Evolutionary conservation across 176 grass and related monocot species (phyloP).

Genomic region (Zizania latifolia): DNA sequence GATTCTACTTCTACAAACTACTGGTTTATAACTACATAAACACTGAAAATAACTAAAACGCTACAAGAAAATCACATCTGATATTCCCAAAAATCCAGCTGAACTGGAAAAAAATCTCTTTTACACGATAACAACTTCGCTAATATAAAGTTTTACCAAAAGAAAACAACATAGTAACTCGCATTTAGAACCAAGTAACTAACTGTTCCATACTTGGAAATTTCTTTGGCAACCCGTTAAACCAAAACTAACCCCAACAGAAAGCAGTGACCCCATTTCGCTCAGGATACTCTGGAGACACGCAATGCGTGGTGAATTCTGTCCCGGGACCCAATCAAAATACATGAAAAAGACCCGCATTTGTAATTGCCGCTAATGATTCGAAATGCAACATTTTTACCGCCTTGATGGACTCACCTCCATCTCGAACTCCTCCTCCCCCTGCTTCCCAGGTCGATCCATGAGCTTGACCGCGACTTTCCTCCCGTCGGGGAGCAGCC

Average conservation of each 20-base stretch:
- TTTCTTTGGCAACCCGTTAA: background rate
- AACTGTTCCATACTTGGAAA: background rate
- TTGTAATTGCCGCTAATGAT: background rate
- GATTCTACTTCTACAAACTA: background rate
- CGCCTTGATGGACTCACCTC: constrained; percentile 38
- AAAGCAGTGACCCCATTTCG: constrained; percentile 19
- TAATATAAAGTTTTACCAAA: background rate
- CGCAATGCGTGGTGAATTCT: background rate
- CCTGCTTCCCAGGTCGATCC: constrained; percentile 90
- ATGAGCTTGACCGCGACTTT: constrained; percentile 97
- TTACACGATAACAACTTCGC: background rate
- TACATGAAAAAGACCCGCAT: constrained; percentile 2
- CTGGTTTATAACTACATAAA: background rate
- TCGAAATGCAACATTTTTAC: constrained; percentile 17
- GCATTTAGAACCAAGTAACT: background rate
- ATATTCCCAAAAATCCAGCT: background rate
- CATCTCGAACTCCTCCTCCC: constrained; percentile 95
- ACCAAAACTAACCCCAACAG: background rate
- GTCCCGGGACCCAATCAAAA: background rate
- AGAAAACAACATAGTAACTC: background rate
- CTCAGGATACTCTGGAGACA: background rate
- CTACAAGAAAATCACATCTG: background rate
- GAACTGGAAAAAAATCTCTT: background rate
- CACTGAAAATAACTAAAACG: background rate
- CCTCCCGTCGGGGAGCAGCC: constrained; percentile 65